These are phyloP conservation scores for Zelonia costaricensis DNA, from an alignment of 208 protist species.

Conservation along the genomic window DNA sequence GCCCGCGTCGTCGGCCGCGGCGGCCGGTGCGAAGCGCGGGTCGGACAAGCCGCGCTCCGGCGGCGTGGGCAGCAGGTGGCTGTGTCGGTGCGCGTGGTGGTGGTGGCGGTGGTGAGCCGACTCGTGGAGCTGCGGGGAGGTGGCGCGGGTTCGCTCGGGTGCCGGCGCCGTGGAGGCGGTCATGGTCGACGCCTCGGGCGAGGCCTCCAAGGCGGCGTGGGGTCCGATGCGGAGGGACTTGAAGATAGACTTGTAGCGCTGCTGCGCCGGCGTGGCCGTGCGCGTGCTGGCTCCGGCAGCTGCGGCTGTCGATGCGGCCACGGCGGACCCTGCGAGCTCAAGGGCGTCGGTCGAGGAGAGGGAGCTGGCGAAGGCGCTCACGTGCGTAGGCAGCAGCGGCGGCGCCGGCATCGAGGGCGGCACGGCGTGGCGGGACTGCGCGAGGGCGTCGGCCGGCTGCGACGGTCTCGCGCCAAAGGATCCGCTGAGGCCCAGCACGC, in stretches of 20 bases:
- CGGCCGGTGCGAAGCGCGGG: no score
- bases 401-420: not conserved
- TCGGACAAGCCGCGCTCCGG: not conserved
- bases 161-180: not conserved
- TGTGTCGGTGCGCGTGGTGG: not conserved
- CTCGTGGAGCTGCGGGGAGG: not conserved
- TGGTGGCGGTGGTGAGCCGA: not conserved
- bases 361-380: no score
- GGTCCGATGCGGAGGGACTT: constrained; percentile 8
- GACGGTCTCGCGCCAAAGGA: constrained; percentile 1
- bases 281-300: not conserved
- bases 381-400: no score
- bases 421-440: not conserved
- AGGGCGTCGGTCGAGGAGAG: no score
- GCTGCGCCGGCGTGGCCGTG: not conserved
- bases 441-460: not conserved
- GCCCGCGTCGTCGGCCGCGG: not conserved
- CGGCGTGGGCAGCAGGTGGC: not conserved
- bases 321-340: no score
- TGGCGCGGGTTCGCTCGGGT: not conserved
- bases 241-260: constrained; percentile 24
- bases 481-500: not conserved
- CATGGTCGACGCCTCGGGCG: not conserved
- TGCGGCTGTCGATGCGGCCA: no score
- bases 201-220: not conserved